Evolutionary conservation across 164 flowering plant genomes (phyloP).

Genomic region (Chimonanthus praecox): DNA sequence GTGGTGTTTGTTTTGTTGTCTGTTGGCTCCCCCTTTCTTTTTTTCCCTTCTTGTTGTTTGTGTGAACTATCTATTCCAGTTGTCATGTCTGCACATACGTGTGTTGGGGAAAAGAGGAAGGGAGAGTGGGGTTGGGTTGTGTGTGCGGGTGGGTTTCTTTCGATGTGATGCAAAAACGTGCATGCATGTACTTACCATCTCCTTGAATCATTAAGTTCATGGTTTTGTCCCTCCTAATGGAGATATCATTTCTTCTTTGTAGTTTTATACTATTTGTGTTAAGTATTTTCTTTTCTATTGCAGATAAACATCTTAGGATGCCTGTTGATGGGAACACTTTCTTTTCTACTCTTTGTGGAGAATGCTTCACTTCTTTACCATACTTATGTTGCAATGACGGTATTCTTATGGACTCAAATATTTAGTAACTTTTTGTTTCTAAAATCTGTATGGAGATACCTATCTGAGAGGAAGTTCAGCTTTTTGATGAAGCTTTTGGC

Average conservation of each 20-base stretch:
- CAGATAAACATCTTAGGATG: slow-evolving; percentile 68
- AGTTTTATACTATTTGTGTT: background rate
- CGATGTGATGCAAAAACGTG: too few species aligned
- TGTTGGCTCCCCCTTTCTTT: background rate
- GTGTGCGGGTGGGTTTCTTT: background rate
- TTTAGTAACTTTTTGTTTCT: slow-evolving; percentile 55
- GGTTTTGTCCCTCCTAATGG: background rate
- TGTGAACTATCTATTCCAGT: too few species aligned
- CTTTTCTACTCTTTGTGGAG: slow-evolving; percentile 49
- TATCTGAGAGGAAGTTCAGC: slow-evolving; percentile 32
- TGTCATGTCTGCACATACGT: background rate
- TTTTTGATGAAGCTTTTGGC: slow-evolving; percentile 42
- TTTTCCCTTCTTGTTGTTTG: too few species aligned
- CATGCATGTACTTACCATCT: too few species aligned
- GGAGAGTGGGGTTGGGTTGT: background rate
- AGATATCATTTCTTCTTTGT: background rate
- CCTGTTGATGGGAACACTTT: slow-evolving; percentile 46
- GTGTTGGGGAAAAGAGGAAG: too few species aligned
- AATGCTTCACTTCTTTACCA: slow-evolving; percentile 87
- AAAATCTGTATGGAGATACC: slow-evolving; percentile 47
- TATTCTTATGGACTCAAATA: slow-evolving; percentile 85
- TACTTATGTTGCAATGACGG: slow-evolving; percentile 70
- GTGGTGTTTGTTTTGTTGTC: too few species aligned
- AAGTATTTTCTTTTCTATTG: slow-evolving; percentile 13
- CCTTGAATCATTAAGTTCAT: background rate